These are phyloP conservation scores for Mycosphaerelloides madeirae DNA, from an alignment of 2,329 filamentous ascomycete genomes.

Conservation along the genomic window DNA sequence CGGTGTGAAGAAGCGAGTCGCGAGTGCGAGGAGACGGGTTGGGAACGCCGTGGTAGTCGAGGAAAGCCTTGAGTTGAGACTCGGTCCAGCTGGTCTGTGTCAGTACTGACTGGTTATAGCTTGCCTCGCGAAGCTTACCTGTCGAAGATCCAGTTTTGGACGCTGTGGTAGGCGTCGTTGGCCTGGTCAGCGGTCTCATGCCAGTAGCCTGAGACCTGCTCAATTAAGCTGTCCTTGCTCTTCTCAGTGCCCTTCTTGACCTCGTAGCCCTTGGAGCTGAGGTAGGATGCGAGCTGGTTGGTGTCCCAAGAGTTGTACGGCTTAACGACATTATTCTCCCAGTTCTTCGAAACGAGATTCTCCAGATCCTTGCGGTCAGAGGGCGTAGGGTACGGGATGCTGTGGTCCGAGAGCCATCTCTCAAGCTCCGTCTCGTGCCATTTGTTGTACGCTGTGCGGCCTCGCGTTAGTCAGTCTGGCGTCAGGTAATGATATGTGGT, in stretches of 20 bases:
- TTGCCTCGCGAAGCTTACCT: slow-evolving; percentile 45
- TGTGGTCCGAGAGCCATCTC: slow-evolving; percentile 89
- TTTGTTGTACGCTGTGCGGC: slow-evolving; percentile 79
- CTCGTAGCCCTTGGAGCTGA: slow-evolving; percentile 67
- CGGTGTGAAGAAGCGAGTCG: slow-evolving; percentile 43
- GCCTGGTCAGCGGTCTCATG: slow-evolving; percentile 74
- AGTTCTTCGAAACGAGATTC: slow-evolving; percentile 81
- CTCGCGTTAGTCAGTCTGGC: slow-evolving; percentile 26
- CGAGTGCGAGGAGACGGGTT: slow-evolving; percentile 82
- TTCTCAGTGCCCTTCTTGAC: slow-evolving; percentile 61
- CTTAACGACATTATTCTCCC: slow-evolving; percentile 69
- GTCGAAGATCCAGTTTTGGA: slow-evolving; percentile 91
- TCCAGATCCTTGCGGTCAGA: slow-evolving; percentile 94
- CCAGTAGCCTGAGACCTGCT: slow-evolving; percentile 69
- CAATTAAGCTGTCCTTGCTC: slow-evolving; percentile 63
- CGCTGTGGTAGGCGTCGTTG: slow-evolving; percentile 63
- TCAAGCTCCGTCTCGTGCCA: slow-evolving; percentile 98
- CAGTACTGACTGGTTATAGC: slow-evolving; percentile 27
- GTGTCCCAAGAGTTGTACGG: slow-evolving; percentile 76
- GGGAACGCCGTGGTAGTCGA: slow-evolving; percentile 81
- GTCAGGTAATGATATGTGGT: slow-evolving; percentile 17
- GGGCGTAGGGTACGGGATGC: slow-evolving; percentile 82
- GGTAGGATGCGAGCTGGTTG: slow-evolving; percentile 61
- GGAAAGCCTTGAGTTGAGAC: slow-evolving; percentile 87
- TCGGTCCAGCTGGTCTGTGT: slow-evolving; percentile 70